A percentile compares a stretch with the other conserved stretches of the same genome.
Evolutionary conservation across 257 asterid genomes (phyloP).

Genomic region (Fraxinus americana): DNA sequence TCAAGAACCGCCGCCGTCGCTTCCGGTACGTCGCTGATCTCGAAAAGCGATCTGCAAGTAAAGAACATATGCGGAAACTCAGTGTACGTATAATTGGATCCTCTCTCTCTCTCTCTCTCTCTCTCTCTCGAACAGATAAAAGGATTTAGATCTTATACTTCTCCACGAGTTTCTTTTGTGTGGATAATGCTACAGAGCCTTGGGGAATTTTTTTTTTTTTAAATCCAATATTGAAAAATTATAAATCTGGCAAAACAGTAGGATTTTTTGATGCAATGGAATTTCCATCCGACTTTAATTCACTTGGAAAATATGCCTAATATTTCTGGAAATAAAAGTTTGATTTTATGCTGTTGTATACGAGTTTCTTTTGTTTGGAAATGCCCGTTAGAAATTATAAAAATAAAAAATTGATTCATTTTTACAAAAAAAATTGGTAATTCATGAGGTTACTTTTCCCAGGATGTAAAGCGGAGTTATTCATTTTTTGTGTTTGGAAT

Average conservation of each 20-base stretch:
- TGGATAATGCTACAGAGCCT: neutral
- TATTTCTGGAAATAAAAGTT: neutral
- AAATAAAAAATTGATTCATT: neutral
- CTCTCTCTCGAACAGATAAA: conserved; percentile 15
- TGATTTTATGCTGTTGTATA: neutral
- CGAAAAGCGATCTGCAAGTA: conserved; percentile 67
- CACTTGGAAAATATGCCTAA: neutral
- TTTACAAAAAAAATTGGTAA: neutral
- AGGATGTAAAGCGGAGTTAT: neutral
- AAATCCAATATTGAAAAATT: neutral
- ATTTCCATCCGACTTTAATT: neutral
- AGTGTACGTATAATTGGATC: conserved; percentile 50
- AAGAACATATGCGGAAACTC: conserved; percentile 56
- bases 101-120: conserved; percentile 25
- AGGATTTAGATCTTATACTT: neutral
- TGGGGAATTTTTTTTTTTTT: too few relatives aligned
- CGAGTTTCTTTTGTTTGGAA: neutral
- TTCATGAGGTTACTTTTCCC: neutral
- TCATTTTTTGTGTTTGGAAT: neutral
- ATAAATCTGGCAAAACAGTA: neutral
- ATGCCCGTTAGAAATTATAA: neutral
- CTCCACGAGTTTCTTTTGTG: neutral
- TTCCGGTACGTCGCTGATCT: conserved; percentile 78
- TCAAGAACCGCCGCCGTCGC: conserved; percentile 71
- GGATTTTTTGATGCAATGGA: neutral